A percentile compares a stretch with the other conserved stretches of the same genome.
These are phyloP conservation scores for Astrephomene gubernaculifera DNA, from an alignment of 139 green algal species.

Conservation along the genomic window DNA sequence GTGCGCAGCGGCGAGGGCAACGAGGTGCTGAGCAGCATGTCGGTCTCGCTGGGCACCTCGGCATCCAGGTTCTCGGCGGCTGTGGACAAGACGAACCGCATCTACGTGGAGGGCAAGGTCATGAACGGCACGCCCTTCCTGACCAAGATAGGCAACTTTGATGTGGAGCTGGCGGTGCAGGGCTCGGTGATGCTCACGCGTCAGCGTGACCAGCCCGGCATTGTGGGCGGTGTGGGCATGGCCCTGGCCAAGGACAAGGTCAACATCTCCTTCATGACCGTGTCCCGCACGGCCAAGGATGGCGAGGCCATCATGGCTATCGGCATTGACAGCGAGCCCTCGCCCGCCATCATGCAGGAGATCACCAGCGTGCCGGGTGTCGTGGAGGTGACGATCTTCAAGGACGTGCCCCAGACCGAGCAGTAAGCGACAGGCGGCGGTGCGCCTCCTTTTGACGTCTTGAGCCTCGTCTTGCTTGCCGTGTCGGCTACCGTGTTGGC, in stretches of 20 bases:
- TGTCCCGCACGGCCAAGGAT: conserved; percentile 43
- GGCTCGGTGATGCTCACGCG: conserved; percentile 81
- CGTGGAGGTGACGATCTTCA: conserved; percentile 64
- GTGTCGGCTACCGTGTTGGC: too few relatives aligned
- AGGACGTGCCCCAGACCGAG: too few relatives aligned
- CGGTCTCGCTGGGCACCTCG: conserved; percentile 73
- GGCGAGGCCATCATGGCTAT: conserved; percentile 94
- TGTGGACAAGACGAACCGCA: conserved; percentile 56
- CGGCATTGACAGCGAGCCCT: conserved; percentile 82
- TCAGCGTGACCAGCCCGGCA: conserved; percentile 93
- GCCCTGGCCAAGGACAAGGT: conserved; percentile 73
- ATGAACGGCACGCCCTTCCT: conserved; percentile 82
- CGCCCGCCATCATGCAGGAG: conserved; percentile 34
- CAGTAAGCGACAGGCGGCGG: too few relatives aligned
- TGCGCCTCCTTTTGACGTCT: too few relatives aligned
- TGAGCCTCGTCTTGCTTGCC: too few relatives aligned
- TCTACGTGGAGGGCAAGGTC: conserved; percentile 84
- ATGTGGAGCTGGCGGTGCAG: conserved; percentile 87
- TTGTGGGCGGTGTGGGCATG: conserved; percentile 87
- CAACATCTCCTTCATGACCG: conserved; percentile 98
- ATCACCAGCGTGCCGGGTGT: conserved; percentile 56
- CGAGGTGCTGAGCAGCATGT: conserved; percentile 67
- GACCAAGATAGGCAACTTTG: conserved; percentile 88
- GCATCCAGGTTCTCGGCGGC: conserved; percentile 72
- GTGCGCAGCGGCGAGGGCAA: conserved; percentile 46